Percentiles rank a stretch among this genome's conserved stretches.
Conservation (phyloP, 768 basidiomycete species). For the Trametes cubensis region DNA sequence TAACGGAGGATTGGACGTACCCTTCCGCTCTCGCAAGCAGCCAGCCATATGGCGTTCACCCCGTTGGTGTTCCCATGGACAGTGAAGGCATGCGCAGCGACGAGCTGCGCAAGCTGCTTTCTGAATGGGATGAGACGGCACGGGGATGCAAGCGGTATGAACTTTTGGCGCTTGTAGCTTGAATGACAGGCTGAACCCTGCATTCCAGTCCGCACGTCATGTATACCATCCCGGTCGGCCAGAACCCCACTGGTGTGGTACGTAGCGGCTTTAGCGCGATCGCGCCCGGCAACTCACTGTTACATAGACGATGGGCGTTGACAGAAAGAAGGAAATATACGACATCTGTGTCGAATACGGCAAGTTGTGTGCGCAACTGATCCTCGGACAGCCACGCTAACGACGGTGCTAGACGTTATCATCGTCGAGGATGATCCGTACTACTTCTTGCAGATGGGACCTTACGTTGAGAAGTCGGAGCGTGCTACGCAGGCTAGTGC, state of each 20-base stretch:
- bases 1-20: conserved; percentile 77
- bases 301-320: conserved; percentile 56
- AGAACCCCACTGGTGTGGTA: conserved; percentile 80
- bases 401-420: conserved; percentile 56
- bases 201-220: conserved; percentile 64
- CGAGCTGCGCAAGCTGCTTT: conserved; percentile 59
- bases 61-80: conserved; percentile 69
- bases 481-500: conserved; percentile 28
- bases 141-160: conserved; percentile 58
- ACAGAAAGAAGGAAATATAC: conserved; percentile 79
- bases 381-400: neutral
- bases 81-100: conserved; percentile 67
- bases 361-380: conserved; percentile 30
- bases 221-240: conserved; percentile 79
- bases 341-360: conserved; percentile 82
- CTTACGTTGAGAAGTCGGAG: conserved; percentile 50
- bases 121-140: conserved; percentile 63
- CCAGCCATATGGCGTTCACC: conserved; percentile 43
- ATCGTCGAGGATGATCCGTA: conserved; percentile 88
- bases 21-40: conserved; percentile 52
- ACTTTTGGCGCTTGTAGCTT: neutral
- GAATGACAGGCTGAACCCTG: conserved; percentile 6
- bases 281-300: neutral
- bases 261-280: conserved; percentile 29
- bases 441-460: conserved; percentile 68